A percentile compares a stretch with the other conserved stretches of the same genome.
Conservation (phyloP, 345 rosid genomes). For the Eucalyptus dawsonii region DNA sequence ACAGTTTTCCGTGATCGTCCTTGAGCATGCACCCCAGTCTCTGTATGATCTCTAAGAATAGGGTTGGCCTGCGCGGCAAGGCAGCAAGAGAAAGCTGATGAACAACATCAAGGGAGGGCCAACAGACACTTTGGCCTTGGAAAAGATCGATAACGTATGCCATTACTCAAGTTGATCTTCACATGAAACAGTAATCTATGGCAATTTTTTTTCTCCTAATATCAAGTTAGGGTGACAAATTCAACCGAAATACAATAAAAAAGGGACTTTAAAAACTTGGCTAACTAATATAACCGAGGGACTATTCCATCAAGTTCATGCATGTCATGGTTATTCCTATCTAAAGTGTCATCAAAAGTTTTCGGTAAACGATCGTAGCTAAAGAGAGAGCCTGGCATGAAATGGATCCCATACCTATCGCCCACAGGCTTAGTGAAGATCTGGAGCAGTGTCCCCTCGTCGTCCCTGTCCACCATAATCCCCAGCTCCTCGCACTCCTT, state of each 20-base stretch:
- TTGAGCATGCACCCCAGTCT: slow-evolving; percentile 67
- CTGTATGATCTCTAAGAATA: slow-evolving; percentile 90
- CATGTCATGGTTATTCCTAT: background rate
- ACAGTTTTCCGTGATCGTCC: slow-evolving; percentile 50
- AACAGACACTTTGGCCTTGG: background rate
- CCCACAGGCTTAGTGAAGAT: slow-evolving; percentile 90
- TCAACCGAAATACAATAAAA: background rate
- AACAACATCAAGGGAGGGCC: background rate
- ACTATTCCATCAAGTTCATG: background rate
- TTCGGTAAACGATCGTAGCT: background rate
- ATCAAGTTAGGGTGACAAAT: background rate
- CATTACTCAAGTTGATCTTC: background rate
- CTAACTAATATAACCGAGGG: background rate
- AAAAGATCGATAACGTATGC: background rate
- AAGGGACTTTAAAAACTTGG: background rate
- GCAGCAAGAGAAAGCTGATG: background rate
- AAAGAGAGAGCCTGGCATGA: background rate
- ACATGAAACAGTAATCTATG: background rate
- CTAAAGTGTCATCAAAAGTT: background rate
- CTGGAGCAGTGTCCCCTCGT: slow-evolving; percentile 88
- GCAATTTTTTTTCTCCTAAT: background rate
- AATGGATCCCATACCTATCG: slow-evolving; percentile 39
- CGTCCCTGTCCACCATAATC: slow-evolving; percentile 82
- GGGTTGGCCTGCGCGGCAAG: slow-evolving; percentile 47
- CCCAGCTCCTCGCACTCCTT: slow-evolving; percentile 79